Evolutionary conservation across 225 moss, liverwort and hornwort species (phyloP).

Genomic region (Pleurozium schreberi): DNA sequence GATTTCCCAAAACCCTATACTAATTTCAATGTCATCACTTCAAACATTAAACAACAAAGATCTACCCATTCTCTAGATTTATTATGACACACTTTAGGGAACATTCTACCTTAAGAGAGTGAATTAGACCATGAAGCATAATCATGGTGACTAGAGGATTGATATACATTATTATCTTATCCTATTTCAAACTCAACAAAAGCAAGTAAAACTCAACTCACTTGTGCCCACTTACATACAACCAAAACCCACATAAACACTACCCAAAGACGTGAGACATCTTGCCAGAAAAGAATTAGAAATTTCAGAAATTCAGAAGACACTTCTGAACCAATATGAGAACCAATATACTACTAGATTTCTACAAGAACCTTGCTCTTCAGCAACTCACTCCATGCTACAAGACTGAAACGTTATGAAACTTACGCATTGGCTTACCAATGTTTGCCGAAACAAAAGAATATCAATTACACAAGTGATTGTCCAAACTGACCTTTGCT

Average conservation of each 20-base stretch:
- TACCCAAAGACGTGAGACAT: not conserved
- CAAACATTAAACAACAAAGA: not conserved
- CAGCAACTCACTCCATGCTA: not conserved
- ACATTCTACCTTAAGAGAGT: not conserved
- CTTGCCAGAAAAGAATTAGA: not conserved
- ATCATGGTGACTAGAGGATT: not conserved
- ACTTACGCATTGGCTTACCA: not conserved
- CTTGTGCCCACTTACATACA: not conserved
- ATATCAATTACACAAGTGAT: not conserved
- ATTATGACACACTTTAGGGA: rapidly evolving
- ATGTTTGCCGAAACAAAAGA: not conserved
- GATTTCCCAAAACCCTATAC: not conserved
- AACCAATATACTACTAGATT: not conserved
- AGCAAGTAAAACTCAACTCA: not conserved
- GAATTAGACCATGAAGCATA: not conserved
- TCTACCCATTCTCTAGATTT: not conserved
- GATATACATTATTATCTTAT: not conserved
- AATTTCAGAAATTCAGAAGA: not conserved
- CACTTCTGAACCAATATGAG: not conserved
- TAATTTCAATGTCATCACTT: not conserved
- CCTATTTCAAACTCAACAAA: not conserved
- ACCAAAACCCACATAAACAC: not conserved
- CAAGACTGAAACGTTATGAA: not conserved
- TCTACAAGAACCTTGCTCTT: not conserved
- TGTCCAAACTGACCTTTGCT: not conserved